Evolutionary conservation across 2,329 filamentous ascomycete genomes (phyloP), one percentile per base, ranked within the genome.

Genomic region (Teratosphaeriaceae sp.): DNA sequence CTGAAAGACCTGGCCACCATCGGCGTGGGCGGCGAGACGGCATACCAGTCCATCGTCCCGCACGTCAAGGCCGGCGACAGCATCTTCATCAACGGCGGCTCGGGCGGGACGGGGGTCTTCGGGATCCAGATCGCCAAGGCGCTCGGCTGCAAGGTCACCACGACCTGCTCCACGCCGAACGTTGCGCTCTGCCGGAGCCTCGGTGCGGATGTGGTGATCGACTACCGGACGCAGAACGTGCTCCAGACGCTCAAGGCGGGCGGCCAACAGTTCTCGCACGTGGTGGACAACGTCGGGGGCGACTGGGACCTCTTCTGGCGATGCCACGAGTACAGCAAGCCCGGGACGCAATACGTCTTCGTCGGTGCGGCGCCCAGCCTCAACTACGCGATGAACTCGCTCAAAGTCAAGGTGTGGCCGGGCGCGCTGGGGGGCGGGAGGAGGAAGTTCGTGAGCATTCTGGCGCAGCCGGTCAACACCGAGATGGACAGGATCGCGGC

Each of bases 31-130:
- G 67, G 62, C 0, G 43, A 66, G 3, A 68, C 66, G 5, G 66
- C 63, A n/a, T 65, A 60, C 27, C 61, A 66, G 43, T 55, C 55
- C 5, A 56, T 70, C 29, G 51, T 57, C 2, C 62, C 62, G 0
- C 57, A 64, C 31, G 58, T 65, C 26, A 63, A 65, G 27, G 44
- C 51, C 5, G 65, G 65, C 8, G 69, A 74, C 37, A 72, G 67
- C 49, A 67, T 84, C 3, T 79, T 84, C 57, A 73, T 84, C 60
- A 83, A 83, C 49, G 80, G 79, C 9, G 79, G 80, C 1, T 77
- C 72, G 3, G 80, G 81, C 6, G 80, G 80, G 1, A 73, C 70
- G 0, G 81, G 81, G 0, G 68, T 71, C 0, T 81, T 72, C 44
- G 73, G 70, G 0, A 77, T 84, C 39, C 80, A 84, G 56, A 72